Evolutionary conservation across 2,329 filamentous ascomycete species (phyloP).

Genomic region (Volutella citrinella): DNA sequence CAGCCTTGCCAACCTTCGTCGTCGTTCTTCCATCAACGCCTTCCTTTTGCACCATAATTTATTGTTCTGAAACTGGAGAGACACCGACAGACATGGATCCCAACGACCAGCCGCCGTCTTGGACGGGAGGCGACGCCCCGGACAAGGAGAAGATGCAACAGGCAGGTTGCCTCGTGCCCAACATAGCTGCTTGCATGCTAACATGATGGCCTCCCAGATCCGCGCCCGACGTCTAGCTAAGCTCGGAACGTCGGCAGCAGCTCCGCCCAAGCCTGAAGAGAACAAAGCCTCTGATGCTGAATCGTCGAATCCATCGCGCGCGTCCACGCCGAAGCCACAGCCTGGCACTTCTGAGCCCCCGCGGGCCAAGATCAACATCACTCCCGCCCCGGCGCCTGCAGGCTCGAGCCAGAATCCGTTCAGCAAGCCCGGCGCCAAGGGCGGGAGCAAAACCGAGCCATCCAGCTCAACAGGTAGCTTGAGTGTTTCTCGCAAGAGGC

Average conservation of each 20-base stretch:
- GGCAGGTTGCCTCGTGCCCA: slow-evolving; percentile 32
- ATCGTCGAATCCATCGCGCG: slow-evolving; percentile 25
- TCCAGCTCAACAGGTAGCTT: slow-evolving; percentile 40
- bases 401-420: slow-evolving; percentile 30
- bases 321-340: slow-evolving; percentile 28
- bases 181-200: slow-evolving; percentile 15
- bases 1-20: slow-evolving; percentile 15
- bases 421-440: slow-evolving; percentile 32
- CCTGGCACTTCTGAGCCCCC: slow-evolving; percentile 17
- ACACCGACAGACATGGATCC: slow-evolving; percentile 43
- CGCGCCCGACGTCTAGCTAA: slow-evolving; percentile 48
- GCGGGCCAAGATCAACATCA: slow-evolving; percentile 35
- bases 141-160: slow-evolving; percentile 59
- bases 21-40: slow-evolving; percentile 3
- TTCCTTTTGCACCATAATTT: slow-evolving; percentile 4
- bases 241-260: slow-evolving; percentile 36
- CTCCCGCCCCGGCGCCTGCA: slow-evolving; percentile 26
- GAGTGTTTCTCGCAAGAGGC: slow-evolving; percentile 40
- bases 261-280: slow-evolving; percentile 32
- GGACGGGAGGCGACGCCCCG: slow-evolving; percentile 47
- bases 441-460: slow-evolving; percentile 21
- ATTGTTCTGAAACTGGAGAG: slow-evolving; percentile 1
- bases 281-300: slow-evolving; percentile 24
- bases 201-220: slow-evolving; percentile 33
- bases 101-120: slow-evolving; percentile 39